Conservation (phyloP, 164 flowering plant species). For the Vitis labrusca region DNA sequence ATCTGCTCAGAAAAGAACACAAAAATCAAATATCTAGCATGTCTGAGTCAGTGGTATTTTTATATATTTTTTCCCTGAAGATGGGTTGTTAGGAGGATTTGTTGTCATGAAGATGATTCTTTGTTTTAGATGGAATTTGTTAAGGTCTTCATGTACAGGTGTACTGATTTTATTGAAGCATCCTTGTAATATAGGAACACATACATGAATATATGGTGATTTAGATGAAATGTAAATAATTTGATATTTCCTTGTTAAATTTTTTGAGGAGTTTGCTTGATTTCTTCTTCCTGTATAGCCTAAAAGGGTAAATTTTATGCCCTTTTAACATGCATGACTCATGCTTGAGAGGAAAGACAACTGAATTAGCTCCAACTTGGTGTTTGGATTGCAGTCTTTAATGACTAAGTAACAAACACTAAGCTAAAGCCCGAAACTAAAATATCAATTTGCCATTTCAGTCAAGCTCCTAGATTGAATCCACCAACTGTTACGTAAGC, state of each 20-base stretch:
- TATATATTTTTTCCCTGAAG: constrained; percentile 1
- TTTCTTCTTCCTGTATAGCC: too few species aligned
- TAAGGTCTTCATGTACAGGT: constrained; percentile 10
- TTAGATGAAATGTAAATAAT: not conserved
- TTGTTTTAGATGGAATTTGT: constrained; percentile 18
- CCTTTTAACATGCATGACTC: too few species aligned
- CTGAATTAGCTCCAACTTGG: too few species aligned
- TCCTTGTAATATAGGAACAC: not conserved
- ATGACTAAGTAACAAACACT: too few species aligned
- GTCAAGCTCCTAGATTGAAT: too few species aligned
- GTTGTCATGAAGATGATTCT: constrained; percentile 22
- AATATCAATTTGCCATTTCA: too few species aligned
- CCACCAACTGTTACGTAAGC: too few species aligned
- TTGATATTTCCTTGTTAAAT: not conserved
- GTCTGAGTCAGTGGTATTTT: constrained; percentile 1
- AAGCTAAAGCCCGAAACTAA: too few species aligned
- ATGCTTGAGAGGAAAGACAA: too few species aligned
- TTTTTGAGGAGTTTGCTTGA: too few species aligned
- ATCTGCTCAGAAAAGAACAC: not conserved
- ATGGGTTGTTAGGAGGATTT: constrained; percentile 20
- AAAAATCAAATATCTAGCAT: not conserved
- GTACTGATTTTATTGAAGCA: constrained; percentile 2
- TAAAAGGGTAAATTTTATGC: too few species aligned
- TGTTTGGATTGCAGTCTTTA: too few species aligned
- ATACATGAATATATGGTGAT: constrained; percentile 6